Evolutionary conservation across 805 yeast genomes (phyloP).

Genomic region (Naumovozyma dairenensis): DNA sequence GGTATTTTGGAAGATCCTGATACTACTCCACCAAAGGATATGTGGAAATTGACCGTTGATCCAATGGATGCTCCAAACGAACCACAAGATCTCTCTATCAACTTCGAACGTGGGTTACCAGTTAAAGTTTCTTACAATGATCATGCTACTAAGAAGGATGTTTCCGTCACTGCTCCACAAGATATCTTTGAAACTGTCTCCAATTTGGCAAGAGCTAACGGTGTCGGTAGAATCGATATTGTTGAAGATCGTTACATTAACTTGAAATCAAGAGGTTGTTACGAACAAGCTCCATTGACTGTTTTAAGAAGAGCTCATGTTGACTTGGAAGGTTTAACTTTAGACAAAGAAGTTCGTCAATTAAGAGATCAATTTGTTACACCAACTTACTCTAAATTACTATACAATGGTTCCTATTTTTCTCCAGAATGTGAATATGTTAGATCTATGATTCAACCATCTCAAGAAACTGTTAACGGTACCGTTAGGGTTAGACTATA

Average conservation of each 20-base stretch:
- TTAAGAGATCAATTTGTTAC: conserved; percentile 95
- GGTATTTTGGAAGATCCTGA: conserved; percentile 99
- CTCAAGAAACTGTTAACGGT: conserved; percentile 93
- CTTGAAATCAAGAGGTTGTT: conserved; percentile 97
- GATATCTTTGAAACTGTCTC: conserved; percentile 89
- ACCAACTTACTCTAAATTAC: conserved; percentile 75
- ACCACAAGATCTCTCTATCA: conserved; percentile 82
- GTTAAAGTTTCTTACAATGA: conserved; percentile 58
- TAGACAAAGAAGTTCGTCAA: conserved; percentile 96
- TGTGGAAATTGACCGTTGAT: conserved; percentile 98
- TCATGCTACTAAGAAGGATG: conserved; percentile 45
- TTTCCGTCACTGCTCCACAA: conserved; percentile 79
- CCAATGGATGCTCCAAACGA: conserved; percentile 89
- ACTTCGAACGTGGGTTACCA: conserved; percentile 82
- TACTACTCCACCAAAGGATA: conserved; percentile 97
- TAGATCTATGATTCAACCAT: conserved; percentile 87
- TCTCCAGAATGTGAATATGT: conserved; percentile 97
- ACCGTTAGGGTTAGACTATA: conserved; percentile 86
- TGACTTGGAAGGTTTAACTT: conserved; percentile 92
- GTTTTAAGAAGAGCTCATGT: conserved; percentile 87
- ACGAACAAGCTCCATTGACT: conserved; percentile 98
- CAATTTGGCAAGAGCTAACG: conserved; percentile 94
- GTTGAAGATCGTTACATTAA: conserved; percentile 99
- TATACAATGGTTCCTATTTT: conserved; percentile 96
- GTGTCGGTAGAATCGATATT: conserved; percentile 98